phyloP scores from a whole-genome alignment of 2,329 filamentous ascomycete genomes.

The Botrytis hyacinthi region DNA sequence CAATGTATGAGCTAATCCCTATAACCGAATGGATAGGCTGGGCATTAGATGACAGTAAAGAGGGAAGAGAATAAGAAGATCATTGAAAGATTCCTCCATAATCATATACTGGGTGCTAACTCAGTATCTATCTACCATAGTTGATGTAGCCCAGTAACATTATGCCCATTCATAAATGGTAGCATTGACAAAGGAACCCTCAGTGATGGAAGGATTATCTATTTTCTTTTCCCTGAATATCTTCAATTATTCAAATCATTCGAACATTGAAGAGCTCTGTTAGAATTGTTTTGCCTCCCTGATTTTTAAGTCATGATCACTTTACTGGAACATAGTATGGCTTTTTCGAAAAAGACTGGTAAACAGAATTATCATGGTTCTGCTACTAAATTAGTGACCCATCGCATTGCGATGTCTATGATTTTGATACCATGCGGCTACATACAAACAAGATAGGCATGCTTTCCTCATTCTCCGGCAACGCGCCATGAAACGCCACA shows the following conservation, averaged over 20 bases:
- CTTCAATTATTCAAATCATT: not conserved
- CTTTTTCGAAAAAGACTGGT: not conserved
- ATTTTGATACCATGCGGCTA: not conserved
- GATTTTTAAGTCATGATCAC: not conserved
- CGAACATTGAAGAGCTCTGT: not conserved
- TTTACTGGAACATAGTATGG: not conserved
- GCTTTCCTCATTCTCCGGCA: constrained; percentile 4
- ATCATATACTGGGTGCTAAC: not conserved
- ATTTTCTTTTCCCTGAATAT: not conserved
- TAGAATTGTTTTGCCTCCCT: not conserved
- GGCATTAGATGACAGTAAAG: not conserved
- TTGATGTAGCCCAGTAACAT: not conserved
- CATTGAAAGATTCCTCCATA: not conserved
- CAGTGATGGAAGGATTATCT: not conserved
- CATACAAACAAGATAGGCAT: not conserved
- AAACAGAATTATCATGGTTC: not conserved
- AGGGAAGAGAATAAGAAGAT: not conserved
- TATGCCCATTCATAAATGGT: not conserved
- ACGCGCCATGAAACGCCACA: constrained; percentile 6
- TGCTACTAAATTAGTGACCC: constrained; percentile 3
- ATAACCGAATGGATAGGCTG: not conserved
- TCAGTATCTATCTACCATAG: not conserved
- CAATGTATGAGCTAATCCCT: not conserved
- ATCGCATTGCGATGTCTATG: constrained; percentile 7
- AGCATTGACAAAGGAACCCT: not conserved